Evolutionary conservation across 1,284 basidiomycete genomes (phyloP), one percentile per base, ranked within the genome.

Genomic region (Heterobasidion occidentale): DNA sequence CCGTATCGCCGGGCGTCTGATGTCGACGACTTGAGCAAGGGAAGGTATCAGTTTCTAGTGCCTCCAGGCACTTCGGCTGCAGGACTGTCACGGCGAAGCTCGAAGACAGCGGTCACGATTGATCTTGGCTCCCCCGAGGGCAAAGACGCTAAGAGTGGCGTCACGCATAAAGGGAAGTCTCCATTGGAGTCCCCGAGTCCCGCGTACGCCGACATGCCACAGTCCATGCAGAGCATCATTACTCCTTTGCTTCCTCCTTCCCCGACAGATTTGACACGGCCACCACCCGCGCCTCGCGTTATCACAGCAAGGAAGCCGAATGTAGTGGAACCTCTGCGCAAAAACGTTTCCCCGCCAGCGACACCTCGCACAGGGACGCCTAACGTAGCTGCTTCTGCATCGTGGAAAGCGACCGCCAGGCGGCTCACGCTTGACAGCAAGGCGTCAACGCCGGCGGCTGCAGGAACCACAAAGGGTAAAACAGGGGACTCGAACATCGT

Each of bases 401-500:
- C 53, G 4, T 52, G 54, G 36, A 54, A 56, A 20, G 19, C 44
- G 15, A 51, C 54, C n/a, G 49, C 46, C 6, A 51, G 56, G 48
- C 60, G 60, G 17, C 19, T 53, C 20, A 59, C 45, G 12, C 14
- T 47, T 3, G 59, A 60, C n/a, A 35, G 35, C 36, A 36, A 36
- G 42, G 50, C 53, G 27, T 7, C 46, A 34, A 12, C 46, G 35
- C 15, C 36, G 38, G n/a, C 56, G 20, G 53, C 55, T 11, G 58
- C 52, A 19, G 55, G 53, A 9, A 52, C 59, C 46, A 67, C 59
- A 55, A 64, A 60, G 48, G 35, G 17, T 27, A 61, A 61, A 42
- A 72, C 69, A 57, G 64, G 63, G 9, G 77, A 62, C 11, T 75
- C 78, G 42, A 80, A 80, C 60, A 86, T 96, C 44, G 87, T 95